Base-by-base conservation (phyloP, 2,329 filamentous ascomycete species). In the Scedosporium apiospermum region DNA sequence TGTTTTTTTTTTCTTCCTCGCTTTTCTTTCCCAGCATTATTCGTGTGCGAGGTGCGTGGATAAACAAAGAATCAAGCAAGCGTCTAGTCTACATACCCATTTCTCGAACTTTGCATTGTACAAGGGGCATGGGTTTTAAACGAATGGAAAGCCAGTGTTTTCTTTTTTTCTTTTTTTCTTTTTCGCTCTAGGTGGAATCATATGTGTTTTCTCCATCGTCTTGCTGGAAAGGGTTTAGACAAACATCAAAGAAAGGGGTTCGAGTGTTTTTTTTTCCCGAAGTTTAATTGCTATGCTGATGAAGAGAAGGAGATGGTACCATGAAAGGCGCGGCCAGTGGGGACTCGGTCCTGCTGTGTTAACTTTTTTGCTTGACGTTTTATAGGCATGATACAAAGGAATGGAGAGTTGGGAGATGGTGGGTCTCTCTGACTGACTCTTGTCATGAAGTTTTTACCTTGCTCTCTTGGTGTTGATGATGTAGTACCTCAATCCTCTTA, bases 61-160 rank as follows among this genome's bases (percentile, higher is more conserved):
- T 55, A 55, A 55, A 49, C 34, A 55, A 55, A 23, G 18, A 14
- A 27, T 27, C 18, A 55, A 55, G 51, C 51, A 30, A 55, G 51
- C 51, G 51, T 55, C 51, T 55, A 55, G 51, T 55, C 51, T 55
- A 55, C 51, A 55, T 55, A 55, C 51, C 51, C 51, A 55, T 55
- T 55, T 27, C 23, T 55, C 21, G 23, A 55, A 23, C 18, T 55
- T 55, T 55, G 51, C 51, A 55, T 55, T 55, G 51, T 55, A 55
- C 51, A 55, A 55, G 51, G 51, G 51, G 51, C 7, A 38, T 9
- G 34, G 34, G 34, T 38, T 38, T 38, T 38, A 14, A 55, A 55
- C 51, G 23, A 23, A 57, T 55, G 18, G 58, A 49, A 44, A 44
- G 21, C 27, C 46, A 7, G 12, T 55, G 27, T 53, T 57, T 59